A percentile compares a stretch with the other conserved stretches of the same genome.
These are phyloP conservation scores for Ophiostoma pallidulum DNA, from an alignment of 2,329 filamentous ascomycete species.

Conservation along the genomic window DNA sequence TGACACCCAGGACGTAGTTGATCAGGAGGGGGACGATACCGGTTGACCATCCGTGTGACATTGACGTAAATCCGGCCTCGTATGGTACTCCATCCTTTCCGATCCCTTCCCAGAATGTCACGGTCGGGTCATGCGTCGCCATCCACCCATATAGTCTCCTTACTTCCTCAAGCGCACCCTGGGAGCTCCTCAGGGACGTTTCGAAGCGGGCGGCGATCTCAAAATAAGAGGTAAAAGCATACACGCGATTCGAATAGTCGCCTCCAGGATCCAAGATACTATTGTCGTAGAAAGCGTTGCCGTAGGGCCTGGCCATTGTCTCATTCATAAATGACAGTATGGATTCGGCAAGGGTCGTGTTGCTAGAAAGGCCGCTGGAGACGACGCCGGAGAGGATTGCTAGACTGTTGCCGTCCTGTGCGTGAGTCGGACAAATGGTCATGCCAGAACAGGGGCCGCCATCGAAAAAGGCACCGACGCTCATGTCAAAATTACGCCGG, in stretches of 20 bases:
- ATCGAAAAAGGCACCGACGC: constrained; percentile 37
- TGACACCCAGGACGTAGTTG: constrained; percentile 38
- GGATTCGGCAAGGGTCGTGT: constrained; percentile 22
- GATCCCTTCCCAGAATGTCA: constrained; percentile 44
- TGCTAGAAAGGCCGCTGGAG: constrained; percentile 15
- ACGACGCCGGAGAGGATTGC: constrained; percentile 32
- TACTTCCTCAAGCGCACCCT: constrained; percentile 31
- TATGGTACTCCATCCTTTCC: constrained; percentile 34
- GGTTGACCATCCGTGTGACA: constrained; percentile 43
- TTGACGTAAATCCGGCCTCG: constrained; percentile 36
- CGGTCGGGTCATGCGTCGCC: constrained; percentile 33
- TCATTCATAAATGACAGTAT: constrained; percentile 32
- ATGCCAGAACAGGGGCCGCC: constrained; percentile 24
- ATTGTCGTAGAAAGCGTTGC: constrained; percentile 44
- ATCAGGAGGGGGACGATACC: constrained; percentile 38
- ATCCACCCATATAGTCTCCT: constrained; percentile 41
- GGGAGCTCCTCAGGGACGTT: constrained; percentile 7
- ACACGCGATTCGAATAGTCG: constrained; percentile 36
- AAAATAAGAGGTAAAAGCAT: constrained; percentile 44
- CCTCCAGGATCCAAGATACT: constrained; percentile 24
- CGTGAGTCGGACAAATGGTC: constrained; percentile 29
- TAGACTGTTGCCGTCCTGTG: constrained; percentile 43
- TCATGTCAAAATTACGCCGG: constrained; percentile 31
- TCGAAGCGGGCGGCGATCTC: constrained; percentile 40
- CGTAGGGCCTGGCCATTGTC: constrained; percentile 30